Percentiles rank a stretch among this genome's conserved stretches.
These are phyloP conservation scores for Vachellia collinsii DNA, from an alignment of 306 rosid genomes.

Conservation along the genomic window DNA sequence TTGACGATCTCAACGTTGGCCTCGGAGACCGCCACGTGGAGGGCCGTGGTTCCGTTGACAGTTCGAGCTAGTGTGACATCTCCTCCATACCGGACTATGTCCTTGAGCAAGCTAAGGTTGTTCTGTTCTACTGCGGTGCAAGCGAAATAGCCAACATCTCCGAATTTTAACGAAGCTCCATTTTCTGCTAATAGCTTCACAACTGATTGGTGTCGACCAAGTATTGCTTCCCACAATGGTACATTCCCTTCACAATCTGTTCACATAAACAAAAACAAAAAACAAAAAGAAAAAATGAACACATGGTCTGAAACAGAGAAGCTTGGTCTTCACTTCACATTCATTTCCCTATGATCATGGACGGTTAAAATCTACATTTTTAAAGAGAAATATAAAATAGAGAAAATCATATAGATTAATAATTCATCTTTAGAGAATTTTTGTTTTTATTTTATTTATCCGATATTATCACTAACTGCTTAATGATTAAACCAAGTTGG, in stretches of 20 bases:
- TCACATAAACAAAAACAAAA: not conserved
- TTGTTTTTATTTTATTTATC: too few relatives aligned
- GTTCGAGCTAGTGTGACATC: conserved; percentile 41
- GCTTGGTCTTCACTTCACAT: not conserved
- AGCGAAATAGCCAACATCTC: conserved; percentile 45
- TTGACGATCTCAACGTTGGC: conserved; percentile 53
- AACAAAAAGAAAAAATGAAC: not conserved
- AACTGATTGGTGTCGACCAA: conserved; percentile 46
- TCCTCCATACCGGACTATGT: conserved; percentile 45
- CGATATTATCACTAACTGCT: too few relatives aligned
- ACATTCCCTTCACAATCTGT: conserved; percentile 58
- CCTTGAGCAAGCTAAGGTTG: conserved; percentile 44
- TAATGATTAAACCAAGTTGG: too few relatives aligned
- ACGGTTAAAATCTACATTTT: too few relatives aligned
- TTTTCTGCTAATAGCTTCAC: conserved; percentile 54
- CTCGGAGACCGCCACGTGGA: conserved; percentile 65
- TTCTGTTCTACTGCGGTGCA: conserved; percentile 56
- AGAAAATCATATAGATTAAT: not conserved
- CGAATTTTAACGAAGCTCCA: conserved; percentile 50
- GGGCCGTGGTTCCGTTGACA: conserved; percentile 53
- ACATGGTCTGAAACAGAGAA: not conserved
- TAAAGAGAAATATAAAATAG: too few relatives aligned
- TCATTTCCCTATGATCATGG: not conserved
- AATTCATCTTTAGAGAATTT: too few relatives aligned
- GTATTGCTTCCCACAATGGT: conserved; percentile 66